Evolutionary conservation across 169 alveolate genomes (phyloP).

Genomic region (Plasmodium falciparum): DNA sequence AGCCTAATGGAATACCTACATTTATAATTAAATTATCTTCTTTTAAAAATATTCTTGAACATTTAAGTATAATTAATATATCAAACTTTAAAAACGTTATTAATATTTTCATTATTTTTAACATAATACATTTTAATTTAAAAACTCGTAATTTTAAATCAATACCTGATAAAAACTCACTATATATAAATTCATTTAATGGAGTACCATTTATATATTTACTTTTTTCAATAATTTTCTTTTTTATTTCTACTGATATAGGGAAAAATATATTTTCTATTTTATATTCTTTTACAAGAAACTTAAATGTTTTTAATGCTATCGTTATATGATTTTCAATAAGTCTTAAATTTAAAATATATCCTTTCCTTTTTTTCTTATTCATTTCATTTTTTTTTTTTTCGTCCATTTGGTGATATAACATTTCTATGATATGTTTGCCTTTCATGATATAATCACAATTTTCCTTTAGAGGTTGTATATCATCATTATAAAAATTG

Average conservation of each 20-base stretch:
- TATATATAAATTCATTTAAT: conserved; percentile 60
- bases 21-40: conserved; percentile 51
- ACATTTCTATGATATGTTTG: background rate
- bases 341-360: background rate
- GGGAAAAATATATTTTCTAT: conserved; percentile 38
- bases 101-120: conserved; percentile 29
- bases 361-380: background rate
- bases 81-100: conserved; percentile 12
- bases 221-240: conserved; percentile 37
- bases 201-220: conserved; percentile 61
- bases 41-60: conserved; percentile 45
- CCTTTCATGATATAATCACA: background rate
- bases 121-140: conserved; percentile 46
- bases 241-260: conserved; percentile 25
- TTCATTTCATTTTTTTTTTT: background rate
- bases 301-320: conserved; percentile 3
- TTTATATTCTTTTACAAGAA: conserved; percentile 27
- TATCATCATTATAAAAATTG: background rate
- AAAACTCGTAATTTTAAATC: conserved; percentile 57
- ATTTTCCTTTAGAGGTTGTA: background rate
- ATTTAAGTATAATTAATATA: conserved; percentile 27
- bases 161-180: conserved; percentile 65
- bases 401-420: background rate
- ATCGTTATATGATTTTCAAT: conserved; percentile 36
- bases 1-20: conserved; percentile 50